Conservation (phyloP, 345 rosid species). For the Barbarea vulgaris region DNA sequence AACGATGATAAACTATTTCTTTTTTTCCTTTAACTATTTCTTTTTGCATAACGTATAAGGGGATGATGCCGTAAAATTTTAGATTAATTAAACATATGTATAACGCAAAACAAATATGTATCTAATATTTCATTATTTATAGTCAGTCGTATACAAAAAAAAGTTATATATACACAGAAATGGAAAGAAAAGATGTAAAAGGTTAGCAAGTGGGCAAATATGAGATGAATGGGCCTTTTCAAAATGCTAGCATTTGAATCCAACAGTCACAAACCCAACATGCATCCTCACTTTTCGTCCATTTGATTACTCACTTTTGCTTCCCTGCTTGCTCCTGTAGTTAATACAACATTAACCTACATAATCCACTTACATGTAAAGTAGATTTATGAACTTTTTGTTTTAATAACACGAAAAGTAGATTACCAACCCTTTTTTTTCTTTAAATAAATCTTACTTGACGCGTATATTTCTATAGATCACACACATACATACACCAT, state of each 20-base stretch:
- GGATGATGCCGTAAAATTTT: not conserved
- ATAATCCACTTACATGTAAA: not conserved
- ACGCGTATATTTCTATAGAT: not conserved
- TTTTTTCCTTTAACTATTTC: too few relatives aligned
- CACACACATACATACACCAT: not conserved
- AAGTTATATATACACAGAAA: not conserved
- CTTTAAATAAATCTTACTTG: not conserved
- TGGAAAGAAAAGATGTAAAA: not conserved
- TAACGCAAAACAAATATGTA: not conserved
- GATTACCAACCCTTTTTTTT: too few relatives aligned
- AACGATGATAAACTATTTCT: not conserved
- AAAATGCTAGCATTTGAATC: not conserved
- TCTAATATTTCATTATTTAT: not conserved
- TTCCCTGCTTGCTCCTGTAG: conserved; percentile 5
- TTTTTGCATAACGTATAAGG: not conserved
- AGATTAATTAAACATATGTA: not conserved
- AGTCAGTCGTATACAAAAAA: not conserved
- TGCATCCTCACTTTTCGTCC: not conserved
- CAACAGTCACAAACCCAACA: not conserved
- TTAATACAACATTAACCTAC: conserved; percentile 1
- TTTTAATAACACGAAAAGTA: not conserved
- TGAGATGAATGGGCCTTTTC: conserved; percentile 16
- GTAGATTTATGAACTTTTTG: not conserved
- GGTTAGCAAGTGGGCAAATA: not conserved
- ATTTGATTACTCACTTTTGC: conserved; percentile 13